Conservation (phyloP, 2,329 filamentous ascomycete species). For the Chaetoscypha palmicola region DNA sequence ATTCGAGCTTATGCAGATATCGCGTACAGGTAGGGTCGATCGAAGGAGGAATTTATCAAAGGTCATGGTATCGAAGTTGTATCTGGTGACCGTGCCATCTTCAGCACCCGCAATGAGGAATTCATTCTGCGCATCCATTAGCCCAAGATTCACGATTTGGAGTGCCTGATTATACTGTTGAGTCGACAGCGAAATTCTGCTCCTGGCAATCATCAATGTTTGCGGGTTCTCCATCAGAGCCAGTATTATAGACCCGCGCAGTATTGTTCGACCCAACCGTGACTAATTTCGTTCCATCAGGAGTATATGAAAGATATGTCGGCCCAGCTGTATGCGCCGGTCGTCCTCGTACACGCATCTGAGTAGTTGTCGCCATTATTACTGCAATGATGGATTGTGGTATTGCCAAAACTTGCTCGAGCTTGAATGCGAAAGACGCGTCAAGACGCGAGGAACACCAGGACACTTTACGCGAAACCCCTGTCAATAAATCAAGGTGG, state of each 20-base stretch:
- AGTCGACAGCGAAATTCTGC: conserved; percentile 71
- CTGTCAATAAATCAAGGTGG: not conserved
- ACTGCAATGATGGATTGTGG: conserved; percentile 8
- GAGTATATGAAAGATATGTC: conserved; percentile 84
- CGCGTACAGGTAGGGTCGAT: conserved; percentile 77
- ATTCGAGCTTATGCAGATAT: conserved; percentile 76
- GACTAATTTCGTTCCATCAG: conserved; percentile 76
- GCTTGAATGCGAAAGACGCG: conserved; percentile 12
- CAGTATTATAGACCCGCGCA: conserved; percentile 85
- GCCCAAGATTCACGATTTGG: no score
- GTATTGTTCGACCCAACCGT: conserved; percentile 92
- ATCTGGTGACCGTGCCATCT: conserved; percentile 92
- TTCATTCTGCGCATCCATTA: conserved; percentile 60
- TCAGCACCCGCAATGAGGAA: conserved; percentile 88
- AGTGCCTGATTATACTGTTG: conserved; percentile 52
- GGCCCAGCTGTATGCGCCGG: conserved; percentile 77
- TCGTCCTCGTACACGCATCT: conserved; percentile 49
- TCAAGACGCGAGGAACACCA: conserved; percentile 11
- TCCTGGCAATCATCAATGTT: conserved; percentile 90
- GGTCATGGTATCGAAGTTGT: conserved; percentile 65
- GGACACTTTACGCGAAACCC: not conserved
- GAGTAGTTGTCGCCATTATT: conserved; percentile 30
- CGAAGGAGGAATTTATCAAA: conserved; percentile 80
- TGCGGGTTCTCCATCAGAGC: conserved; percentile 83
- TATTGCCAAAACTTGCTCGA: conserved; percentile 8